phyloP scores from a whole-genome alignment of 2,329 filamentous ascomycete genomes.

The Colletotrichum tamarilloi region DNA sequence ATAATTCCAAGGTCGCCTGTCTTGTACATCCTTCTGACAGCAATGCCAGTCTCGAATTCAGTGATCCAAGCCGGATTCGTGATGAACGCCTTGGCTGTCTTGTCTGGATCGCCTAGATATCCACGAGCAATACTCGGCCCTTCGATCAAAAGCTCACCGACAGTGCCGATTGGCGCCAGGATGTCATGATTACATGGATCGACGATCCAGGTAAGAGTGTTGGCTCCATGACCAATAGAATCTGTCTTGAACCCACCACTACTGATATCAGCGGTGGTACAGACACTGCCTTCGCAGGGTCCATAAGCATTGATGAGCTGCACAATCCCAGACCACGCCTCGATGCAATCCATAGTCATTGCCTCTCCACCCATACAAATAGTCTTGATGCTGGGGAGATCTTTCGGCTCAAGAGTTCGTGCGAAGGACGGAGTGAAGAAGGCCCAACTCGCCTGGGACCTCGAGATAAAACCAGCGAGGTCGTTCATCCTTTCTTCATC shows the following conservation, averaged over 20 bases:
- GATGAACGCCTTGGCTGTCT: conserved; percentile 14
- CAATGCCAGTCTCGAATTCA: not conserved
- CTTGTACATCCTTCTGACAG: conserved; percentile 24
- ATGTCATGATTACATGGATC: conserved; percentile 37
- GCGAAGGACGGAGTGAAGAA: conserved; percentile 29
- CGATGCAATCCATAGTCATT: conserved; percentile 12
- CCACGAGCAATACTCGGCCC: conserved; percentile 41
- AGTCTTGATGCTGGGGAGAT: conserved; percentile 15
- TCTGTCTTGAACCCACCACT: not conserved
- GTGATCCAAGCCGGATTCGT: conserved; percentile 8
- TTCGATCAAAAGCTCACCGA: conserved; percentile 44
- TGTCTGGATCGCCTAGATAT: conserved; percentile 17
- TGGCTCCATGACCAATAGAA: conserved; percentile 19
- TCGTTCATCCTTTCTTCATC: conserved; percentile 49
- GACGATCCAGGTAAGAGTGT: conserved; percentile 41
- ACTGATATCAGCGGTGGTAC: conserved; percentile 24
- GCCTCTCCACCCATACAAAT: conserved; percentile 26
- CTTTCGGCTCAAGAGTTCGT: conserved; percentile 14
- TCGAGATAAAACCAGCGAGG: conserved; percentile 11
- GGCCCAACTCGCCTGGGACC: conserved; percentile 21
- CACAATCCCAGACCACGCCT: conserved; percentile 16
- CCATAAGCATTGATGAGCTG: conserved; percentile 27
- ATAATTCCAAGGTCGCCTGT: conserved; percentile 31
- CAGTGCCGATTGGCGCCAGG: conserved; percentile 39
- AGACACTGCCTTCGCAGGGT: conserved; percentile 29